These are phyloP conservation scores for Talaromyces sp. DNA, from an alignment of 2,329 filamentous ascomycete genomes.

Conservation along the genomic window DNA sequence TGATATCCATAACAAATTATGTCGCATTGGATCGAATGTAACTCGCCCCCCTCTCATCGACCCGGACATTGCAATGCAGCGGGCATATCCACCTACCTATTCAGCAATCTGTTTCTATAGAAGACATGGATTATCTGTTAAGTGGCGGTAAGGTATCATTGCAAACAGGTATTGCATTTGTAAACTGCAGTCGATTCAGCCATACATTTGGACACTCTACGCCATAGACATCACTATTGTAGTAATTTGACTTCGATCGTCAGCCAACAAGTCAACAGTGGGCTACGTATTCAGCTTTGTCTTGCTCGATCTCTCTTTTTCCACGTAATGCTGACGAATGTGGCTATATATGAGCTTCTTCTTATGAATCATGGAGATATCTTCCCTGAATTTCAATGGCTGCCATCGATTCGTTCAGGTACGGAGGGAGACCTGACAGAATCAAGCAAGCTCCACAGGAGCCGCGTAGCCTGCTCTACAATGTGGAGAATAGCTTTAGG, in stretches of 20 bases:
- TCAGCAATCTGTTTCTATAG: neutral
- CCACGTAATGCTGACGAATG: neutral
- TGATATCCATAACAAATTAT: neutral
- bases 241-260: neutral
- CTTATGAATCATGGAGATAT: neutral
- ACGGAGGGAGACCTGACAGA: neutral
- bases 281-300: neutral
- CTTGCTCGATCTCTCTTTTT: neutral
- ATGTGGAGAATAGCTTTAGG: neutral
- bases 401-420: neutral
- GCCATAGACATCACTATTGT: neutral
- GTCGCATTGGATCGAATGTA: neutral
- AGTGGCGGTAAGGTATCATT: neutral
- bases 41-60: neutral
- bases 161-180: neutral
- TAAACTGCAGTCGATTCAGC: neutral
- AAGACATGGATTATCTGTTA: neutral
- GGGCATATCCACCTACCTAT: neutral
- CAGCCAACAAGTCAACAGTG: no score
- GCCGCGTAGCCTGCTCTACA: neutral
- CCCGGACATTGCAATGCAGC: neutral
- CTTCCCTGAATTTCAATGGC: neutral
- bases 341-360: neutral
- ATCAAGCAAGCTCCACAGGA: neutral
- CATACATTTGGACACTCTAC: neutral